These are phyloP conservation scores for Macrophomina phaseolina DNA, from an alignment of 2,329 filamentous ascomycete genomes.

Conservation along the genomic window DNA sequence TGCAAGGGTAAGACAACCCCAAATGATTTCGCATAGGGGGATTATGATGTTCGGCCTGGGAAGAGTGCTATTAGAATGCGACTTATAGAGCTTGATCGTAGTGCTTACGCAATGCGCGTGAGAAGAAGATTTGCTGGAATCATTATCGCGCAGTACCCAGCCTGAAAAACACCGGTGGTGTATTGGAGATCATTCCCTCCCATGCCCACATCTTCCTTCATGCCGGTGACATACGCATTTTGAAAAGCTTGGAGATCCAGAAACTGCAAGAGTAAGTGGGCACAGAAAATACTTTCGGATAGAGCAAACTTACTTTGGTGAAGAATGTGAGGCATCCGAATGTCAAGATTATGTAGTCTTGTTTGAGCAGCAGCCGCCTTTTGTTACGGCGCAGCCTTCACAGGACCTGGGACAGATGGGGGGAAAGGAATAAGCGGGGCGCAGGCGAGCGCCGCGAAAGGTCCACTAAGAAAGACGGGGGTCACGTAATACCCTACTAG, in stretches of 20 bases:
- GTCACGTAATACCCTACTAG: too few species aligned
- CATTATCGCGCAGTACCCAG: slow-evolving; percentile 1
- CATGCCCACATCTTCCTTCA: slow-evolving; percentile 45
- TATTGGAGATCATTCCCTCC: slow-evolving; percentile 35
- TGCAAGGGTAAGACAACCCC: background rate
- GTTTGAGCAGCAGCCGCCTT: slow-evolving; percentile 59
- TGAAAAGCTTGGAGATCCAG: slow-evolving; percentile 51
- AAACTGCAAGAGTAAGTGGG: slow-evolving; percentile 51
- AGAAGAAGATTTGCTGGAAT: background rate
- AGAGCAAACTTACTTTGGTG: slow-evolving; percentile 60
- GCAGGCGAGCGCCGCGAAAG: too few species aligned
- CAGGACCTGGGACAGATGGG: too few species aligned
- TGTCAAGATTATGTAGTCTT: slow-evolving; percentile 61
- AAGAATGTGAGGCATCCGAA: slow-evolving; percentile 64
- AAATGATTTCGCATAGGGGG: background rate
- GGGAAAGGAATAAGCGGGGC: too few species aligned
- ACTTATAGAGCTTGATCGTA: background rate
- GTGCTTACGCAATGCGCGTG: background rate
- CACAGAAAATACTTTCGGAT: slow-evolving; percentile 61
- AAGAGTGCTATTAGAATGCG: too few species aligned
- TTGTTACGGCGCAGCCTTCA: too few species aligned
- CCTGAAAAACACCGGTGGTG: background rate
- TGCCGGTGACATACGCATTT: slow-evolving; percentile 49
- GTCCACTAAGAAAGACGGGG: too few species aligned
- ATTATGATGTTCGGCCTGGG: background rate